A percentile compares a stretch with the other conserved stretches of the same genome.
Conservation (phyloP, 495 filamentous ascomycete genomes). For the Physcia stellaris region DNA sequence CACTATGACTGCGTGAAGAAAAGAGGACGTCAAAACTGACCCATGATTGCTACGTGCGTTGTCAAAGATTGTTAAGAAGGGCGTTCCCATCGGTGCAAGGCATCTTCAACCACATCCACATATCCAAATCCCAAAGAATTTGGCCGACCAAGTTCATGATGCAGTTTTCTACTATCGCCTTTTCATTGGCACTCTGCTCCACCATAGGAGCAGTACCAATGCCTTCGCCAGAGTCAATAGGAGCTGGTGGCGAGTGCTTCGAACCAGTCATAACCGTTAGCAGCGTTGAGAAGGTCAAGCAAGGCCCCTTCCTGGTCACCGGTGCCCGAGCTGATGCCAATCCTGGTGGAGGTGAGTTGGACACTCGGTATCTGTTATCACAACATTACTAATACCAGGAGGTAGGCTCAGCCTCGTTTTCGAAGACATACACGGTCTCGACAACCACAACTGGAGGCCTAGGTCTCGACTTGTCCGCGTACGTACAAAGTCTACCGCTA, state of each 20-base stretch:
- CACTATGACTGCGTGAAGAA: too few relatives aligned
- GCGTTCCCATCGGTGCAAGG: too few relatives aligned
- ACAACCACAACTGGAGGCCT: background rate
- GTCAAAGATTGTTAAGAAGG: too few relatives aligned
- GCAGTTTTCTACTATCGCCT: background rate
- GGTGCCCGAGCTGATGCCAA: constrained; percentile 4
- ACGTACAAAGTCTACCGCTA: background rate
- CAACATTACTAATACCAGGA: background rate
- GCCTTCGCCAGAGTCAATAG: constrained; percentile 1
- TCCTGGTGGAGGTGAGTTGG: constrained; percentile 3
- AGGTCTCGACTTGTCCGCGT: constrained; percentile 1
- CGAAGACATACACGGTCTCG: constrained; percentile 3
- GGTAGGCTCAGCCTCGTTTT: background rate
- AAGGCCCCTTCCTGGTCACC: constrained; percentile 3
- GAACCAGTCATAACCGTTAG: background rate
- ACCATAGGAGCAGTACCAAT: background rate
- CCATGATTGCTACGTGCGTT: too few relatives aligned
- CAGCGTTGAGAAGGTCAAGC: constrained; percentile 1
- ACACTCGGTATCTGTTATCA: background rate
- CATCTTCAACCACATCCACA: too few relatives aligned
- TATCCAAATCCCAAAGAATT: too few relatives aligned
- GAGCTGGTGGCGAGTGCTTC: constrained; percentile 1
- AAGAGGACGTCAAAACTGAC: too few relatives aligned
- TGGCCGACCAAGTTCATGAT: too few relatives aligned
- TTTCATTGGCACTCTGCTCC: background rate